phyloP scores from a whole-genome alignment of 352 stramenopile genomes.

The Globisporangium viniferum region DNA sequence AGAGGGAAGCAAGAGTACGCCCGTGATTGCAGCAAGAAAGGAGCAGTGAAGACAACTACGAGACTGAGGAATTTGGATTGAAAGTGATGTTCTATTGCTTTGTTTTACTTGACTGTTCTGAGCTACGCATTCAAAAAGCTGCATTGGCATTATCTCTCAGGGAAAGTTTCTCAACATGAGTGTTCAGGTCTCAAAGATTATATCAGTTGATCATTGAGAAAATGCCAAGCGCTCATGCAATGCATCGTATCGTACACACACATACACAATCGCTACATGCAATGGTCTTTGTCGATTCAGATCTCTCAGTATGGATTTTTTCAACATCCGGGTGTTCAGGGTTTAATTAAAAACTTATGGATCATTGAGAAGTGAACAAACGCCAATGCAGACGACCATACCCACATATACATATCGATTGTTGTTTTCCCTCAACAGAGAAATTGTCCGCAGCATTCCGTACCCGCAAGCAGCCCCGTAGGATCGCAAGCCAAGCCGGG shows the following conservation, averaged over 20 bases:
- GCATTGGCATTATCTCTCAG: constrained; percentile 58
- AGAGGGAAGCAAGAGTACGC: background rate
- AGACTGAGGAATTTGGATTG: background rate
- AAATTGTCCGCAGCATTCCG: constrained; percentile 65
- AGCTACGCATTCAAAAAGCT: no score
- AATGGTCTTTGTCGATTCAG: background rate
- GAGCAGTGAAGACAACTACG: background rate
- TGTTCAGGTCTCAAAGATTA: constrained; percentile 87
- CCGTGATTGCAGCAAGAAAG: background rate
- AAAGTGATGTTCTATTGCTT: background rate
- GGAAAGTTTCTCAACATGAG: constrained; percentile 53
- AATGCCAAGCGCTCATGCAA: background rate
- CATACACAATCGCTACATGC: background rate
- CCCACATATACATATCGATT: background rate
- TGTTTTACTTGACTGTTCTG: background rate
- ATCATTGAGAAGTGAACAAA: constrained; percentile 11
- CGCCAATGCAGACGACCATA: background rate
- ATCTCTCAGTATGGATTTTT: constrained; percentile 10
- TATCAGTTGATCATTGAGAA: constrained; percentile 82
- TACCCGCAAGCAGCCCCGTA: background rate
- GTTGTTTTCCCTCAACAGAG: constrained; percentile 58
- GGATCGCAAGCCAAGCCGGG: constrained; percentile 17
- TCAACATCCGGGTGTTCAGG: constrained; percentile 15
- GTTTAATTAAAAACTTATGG: constrained; percentile 14
- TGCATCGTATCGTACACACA: background rate